These are phyloP conservation scores for Septoria petroselini DNA, from an alignment of 2,329 filamentous ascomycete genomes.

Conservation along the genomic window DNA sequence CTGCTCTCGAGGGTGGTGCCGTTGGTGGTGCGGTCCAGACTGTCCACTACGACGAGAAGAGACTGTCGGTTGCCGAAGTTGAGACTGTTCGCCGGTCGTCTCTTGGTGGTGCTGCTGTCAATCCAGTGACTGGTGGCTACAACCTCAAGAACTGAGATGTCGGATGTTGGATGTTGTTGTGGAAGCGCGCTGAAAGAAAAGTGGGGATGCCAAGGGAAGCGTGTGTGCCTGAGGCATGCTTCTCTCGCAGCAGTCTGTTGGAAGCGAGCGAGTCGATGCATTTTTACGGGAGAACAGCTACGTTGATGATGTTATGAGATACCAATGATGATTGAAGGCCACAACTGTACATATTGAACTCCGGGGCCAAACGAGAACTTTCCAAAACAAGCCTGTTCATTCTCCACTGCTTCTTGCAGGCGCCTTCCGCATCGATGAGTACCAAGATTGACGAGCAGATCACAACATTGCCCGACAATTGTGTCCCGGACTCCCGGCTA, in stretches of 20 bases:
- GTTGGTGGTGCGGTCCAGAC: constrained; percentile 37
- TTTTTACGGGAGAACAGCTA: background rate
- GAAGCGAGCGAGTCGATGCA: too few relatives aligned
- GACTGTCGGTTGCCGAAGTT: constrained; percentile 30
- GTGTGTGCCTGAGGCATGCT: too few relatives aligned
- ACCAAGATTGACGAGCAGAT: too few relatives aligned
- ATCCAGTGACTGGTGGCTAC: constrained; percentile 32
- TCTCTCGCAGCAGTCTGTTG: too few relatives aligned
- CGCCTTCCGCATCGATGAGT: too few relatives aligned
- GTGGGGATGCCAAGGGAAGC: too few relatives aligned
- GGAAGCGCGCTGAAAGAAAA: background rate
- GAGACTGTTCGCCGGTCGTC: constrained; percentile 31
- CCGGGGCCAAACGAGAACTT: background rate
- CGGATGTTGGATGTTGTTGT: background rate
- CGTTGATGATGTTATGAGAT: background rate
- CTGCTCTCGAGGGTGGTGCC: constrained; percentile 34
- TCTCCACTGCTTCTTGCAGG: too few relatives aligned
- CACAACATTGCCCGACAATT: too few relatives aligned
- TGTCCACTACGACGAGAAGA: constrained; percentile 38
- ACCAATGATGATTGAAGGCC: constrained; percentile 1
- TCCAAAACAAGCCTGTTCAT: background rate
- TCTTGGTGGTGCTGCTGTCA: constrained; percentile 30
- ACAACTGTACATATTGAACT: constrained; percentile 7
- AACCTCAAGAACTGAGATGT: constrained; percentile 11
- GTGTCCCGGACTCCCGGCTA: too few relatives aligned